A percentile compares a stretch with the other conserved stretches of the same genome.
Conservation (phyloP, 2,329 filamentous ascomycete species). For the Monosporascus ibericus region DNA sequence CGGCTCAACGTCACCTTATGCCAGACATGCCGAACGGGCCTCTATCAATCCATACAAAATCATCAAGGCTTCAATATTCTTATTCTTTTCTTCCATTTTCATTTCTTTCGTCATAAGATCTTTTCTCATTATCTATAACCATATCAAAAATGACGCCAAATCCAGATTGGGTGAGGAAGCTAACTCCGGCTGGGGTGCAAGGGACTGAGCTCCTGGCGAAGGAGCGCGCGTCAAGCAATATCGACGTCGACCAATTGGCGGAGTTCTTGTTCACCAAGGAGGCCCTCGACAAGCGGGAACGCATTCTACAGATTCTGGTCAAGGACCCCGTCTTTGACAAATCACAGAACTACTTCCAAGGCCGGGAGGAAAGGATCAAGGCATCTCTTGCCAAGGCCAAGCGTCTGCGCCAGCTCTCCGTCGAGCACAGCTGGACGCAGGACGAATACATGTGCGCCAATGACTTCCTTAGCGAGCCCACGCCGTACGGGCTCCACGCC, state of each 20-base stretch:
- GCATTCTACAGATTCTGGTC: conserved; percentile 58
- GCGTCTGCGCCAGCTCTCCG: conserved; percentile 58
- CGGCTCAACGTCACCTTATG: not conserved
- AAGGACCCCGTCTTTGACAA: conserved; percentile 70
- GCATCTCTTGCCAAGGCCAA: conserved; percentile 65
- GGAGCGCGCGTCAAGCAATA: conserved; percentile 61
- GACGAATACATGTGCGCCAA: conserved; percentile 61
- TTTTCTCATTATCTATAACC: too few species aligned
- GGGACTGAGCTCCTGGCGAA: conserved; percentile 62
- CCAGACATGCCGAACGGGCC: not conserved
- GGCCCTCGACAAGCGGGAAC: conserved; percentile 52
- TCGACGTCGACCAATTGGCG: conserved; percentile 62
- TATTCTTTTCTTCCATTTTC: not conserved
- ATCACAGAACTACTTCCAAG: conserved; percentile 69
- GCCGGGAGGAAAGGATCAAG: conserved; percentile 62
- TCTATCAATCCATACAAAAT: not conserved
- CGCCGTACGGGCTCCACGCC: conserved; percentile 67
- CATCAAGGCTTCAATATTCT: not conserved
- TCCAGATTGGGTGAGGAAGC: conserved; percentile 54
- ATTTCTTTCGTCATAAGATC: not conserved
- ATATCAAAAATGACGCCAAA: not conserved
- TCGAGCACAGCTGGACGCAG: conserved; percentile 59
- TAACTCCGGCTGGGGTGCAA: conserved; percentile 61
- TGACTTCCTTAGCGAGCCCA: conserved; percentile 66
- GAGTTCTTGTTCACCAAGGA: conserved; percentile 64